Evolutionary conservation across 495 filamentous ascomycete species (phyloP).

Genomic region (Aspergillus steynii): DNA sequence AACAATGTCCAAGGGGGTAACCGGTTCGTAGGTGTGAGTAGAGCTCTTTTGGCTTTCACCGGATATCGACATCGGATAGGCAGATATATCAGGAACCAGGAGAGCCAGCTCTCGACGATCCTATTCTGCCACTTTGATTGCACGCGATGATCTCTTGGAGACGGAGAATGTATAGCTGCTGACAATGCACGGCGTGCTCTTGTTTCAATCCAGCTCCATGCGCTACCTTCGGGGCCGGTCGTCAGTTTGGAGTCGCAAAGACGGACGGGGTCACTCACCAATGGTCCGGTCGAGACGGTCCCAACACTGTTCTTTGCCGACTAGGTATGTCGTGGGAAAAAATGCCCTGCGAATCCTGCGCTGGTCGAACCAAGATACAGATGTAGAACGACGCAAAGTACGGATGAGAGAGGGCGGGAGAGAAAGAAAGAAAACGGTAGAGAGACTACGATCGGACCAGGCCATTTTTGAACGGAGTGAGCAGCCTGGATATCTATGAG

Average conservation of each 20-base stretch:
- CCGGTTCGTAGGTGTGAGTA: constrained; percentile 35
- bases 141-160: not conserved
- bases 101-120: constrained; percentile 38
- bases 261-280: not conserved
- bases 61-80: constrained; percentile 29
- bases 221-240: not conserved
- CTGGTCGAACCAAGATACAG: constrained; percentile 19
- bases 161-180: not conserved
- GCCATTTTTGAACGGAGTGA: not conserved
- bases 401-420: constrained; percentile 9
- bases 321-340: constrained; percentile 1
- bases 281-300: not conserved
- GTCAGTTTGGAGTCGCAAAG: not conserved
- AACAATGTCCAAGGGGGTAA: constrained; percentile 36
- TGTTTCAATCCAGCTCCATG: not conserved
- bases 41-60: constrained; percentile 29
- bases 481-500: constrained; percentile 1
- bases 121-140: not conserved
- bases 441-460: constrained; percentile 5
- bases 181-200: not conserved
- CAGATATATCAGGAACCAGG: constrained; percentile 21
- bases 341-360: constrained; percentile 34
- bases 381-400: constrained; percentile 13
- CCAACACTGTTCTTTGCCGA: not conserved
- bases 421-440: constrained; percentile 9